Conservation (phyloP, 495 filamentous ascomycete species). For the Ramalina intermedia region DNA sequence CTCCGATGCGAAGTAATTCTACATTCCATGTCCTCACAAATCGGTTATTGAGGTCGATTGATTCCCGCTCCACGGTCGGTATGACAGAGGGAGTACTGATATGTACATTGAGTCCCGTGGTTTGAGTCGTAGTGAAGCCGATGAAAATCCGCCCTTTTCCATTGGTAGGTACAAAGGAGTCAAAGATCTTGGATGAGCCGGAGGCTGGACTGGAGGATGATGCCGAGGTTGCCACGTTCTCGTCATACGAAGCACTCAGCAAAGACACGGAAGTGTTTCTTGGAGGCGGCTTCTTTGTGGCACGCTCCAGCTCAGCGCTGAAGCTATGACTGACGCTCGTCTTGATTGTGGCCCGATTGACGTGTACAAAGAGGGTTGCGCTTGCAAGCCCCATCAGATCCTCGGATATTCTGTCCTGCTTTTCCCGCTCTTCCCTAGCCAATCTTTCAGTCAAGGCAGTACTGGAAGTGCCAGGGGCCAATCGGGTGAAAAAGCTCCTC, state of each 20-base stretch:
- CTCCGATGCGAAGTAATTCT: constrained; percentile 85
- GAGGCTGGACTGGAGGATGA: constrained; percentile 35
- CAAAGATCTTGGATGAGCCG: constrained; percentile 63
- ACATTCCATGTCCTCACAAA: constrained; percentile 90
- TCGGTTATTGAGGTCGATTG: constrained; percentile 88
- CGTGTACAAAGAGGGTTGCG: constrained; percentile 73
- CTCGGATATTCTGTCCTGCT: constrained; percentile 43
- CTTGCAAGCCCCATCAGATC: constrained; percentile 52
- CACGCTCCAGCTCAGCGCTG: constrained; percentile 78
- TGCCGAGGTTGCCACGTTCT: constrained; percentile 39
- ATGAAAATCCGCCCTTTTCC: constrained; percentile 78
- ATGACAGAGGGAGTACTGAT: constrained; percentile 98
- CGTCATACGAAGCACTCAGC: constrained; percentile 81
- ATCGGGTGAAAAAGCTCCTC: constrained; percentile 65
- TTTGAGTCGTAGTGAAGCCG: constrained; percentile 93
- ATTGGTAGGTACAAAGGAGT: constrained; percentile 78
- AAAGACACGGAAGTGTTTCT: constrained; percentile 72
- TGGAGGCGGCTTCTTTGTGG: constrained; percentile 92
- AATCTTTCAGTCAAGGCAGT: constrained; percentile 28
- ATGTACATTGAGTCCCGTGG: constrained; percentile 84
- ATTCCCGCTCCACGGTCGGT: constrained; percentile 95
- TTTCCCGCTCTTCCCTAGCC: constrained; percentile 33
- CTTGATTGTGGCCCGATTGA: constrained; percentile 68
- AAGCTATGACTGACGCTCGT: constrained; percentile 54
- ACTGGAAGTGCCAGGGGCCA: constrained; percentile 37